phyloP scores from a whole-genome alignment of 441 rosid genomes.

The Capsella rubella region DNA sequence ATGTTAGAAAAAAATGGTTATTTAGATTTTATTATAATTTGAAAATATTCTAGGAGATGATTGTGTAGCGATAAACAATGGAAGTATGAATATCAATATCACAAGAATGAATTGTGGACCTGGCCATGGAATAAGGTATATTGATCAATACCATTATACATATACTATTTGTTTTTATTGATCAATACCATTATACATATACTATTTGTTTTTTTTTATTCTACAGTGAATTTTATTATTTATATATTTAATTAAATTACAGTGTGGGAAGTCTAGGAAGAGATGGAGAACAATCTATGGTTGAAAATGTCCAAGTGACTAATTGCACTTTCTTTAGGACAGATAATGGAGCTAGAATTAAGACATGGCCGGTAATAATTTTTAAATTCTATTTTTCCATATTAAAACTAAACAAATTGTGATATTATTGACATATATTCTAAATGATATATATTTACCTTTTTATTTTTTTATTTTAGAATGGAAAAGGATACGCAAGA shows the following conservation, averaged over 20 bases:
- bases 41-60: constrained; percentile 46
- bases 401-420: background rate
- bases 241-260: background rate
- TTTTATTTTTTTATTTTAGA: constrained; percentile 5
- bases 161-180: background rate
- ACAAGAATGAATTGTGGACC: constrained; percentile 48
- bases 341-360: constrained; percentile 40
- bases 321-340: constrained; percentile 32
- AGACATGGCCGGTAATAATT: constrained; percentile 41
- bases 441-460: background rate
- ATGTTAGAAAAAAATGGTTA: background rate
- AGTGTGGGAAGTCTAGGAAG: constrained; percentile 47
- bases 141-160: background rate
- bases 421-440: background rate
- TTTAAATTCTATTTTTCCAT: background rate
- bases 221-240: background rate
- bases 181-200: background rate
- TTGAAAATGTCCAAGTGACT: constrained; percentile 29
- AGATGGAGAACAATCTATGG: constrained; percentile 37
- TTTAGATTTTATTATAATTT: background rate
- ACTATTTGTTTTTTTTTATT: background rate
- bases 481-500: constrained; percentile 43
- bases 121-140: constrained; percentile 55
- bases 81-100: constrained; percentile 39
- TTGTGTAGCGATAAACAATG: constrained; percentile 47